Evolutionary conservation across 495 filamentous ascomycete genomes (phyloP), one percentile per base, ranked within the genome.

Genomic region (Lepraria neglecta): DNA sequence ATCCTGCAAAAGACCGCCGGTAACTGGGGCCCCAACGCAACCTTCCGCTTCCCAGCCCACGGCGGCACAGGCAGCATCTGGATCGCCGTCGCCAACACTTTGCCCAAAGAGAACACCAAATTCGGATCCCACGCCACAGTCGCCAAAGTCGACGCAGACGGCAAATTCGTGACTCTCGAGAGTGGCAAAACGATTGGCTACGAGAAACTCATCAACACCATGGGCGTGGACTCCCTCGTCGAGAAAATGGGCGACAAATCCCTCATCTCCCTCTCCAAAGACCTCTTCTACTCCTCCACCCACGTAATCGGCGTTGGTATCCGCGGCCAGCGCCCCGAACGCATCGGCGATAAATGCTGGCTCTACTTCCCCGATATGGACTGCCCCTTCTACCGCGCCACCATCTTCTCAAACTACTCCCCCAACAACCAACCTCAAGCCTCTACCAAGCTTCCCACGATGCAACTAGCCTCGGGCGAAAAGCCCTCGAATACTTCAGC

Each of bases 361-460:
- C 84, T 99, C 59, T 99, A 99, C 84, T 99, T 97, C 86, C 94
- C 94, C 65, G 95, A 99, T 74, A 86, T 96, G 75, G 85, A 99
- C 84, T 96, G 92, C 82, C 91, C 91, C 72, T 99, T 99, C 85
- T 99, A 99, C 82, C 91, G 94, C 69, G 94, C 94, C 70, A 99
- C 94, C 64, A 97, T 99, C 78, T 99, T 99, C 85, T 97, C 94
- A 77, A 99, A 99, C 85, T 99, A 99, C 82, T 97, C 95, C 19
- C 94, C 92, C 61, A 83, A 95, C 84, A 99, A 99, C 80, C 94
- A 97, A 77, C 94, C 94, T 21, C 77, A 85, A 57, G 78, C 82
- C 48, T 85, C 84, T 60, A 86, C 82, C 70, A 94, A 95, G 80
- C 87, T 99, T 44, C 83, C 91, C 48, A 97, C 94, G 15, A 77